Percentiles rank a stretch among this genome's conserved stretches.
phyloP scores from a whole-genome alignment of 2,329 filamentous ascomycete genomes.

The Sarocladium oryzae region DNA sequence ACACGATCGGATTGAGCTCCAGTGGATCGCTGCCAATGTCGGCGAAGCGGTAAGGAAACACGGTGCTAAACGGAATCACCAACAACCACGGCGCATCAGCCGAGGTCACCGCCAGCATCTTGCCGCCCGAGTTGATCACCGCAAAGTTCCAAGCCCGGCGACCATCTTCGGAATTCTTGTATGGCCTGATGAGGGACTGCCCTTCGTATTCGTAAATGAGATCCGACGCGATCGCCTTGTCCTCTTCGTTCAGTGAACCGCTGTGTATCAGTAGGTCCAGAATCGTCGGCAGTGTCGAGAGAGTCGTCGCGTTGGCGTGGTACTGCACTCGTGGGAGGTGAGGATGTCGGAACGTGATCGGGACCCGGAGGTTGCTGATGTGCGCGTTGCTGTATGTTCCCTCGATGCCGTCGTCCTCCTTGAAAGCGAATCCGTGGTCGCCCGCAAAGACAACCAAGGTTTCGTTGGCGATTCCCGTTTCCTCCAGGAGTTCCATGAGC shows the following conservation, averaged over 20 bases:
- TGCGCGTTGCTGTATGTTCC: constrained; percentile 37
- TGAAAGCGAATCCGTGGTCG: constrained; percentile 36
- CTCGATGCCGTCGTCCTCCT: constrained; percentile 29
- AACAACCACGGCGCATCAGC: constrained; percentile 14
- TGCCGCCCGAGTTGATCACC: constrained; percentile 37
- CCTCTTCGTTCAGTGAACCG: constrained; percentile 27
- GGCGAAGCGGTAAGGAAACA: constrained; percentile 15
- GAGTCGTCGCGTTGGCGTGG: constrained; percentile 30
- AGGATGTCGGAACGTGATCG: constrained; percentile 37
- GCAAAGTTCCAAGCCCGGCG: constrained; percentile 42
- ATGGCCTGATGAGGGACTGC: constrained; percentile 38
- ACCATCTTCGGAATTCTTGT: constrained; percentile 24
- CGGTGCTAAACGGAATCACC: constrained; percentile 16
- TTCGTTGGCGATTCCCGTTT: constrained; percentile 34
- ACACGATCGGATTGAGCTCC: constrained; percentile 11
- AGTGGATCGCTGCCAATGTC: constrained; percentile 14
- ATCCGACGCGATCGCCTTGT: constrained; percentile 27
- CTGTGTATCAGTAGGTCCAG: constrained; percentile 36
- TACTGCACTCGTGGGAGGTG: constrained; percentile 33
- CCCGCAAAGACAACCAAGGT: constrained; percentile 40
- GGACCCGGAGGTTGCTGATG: constrained; percentile 36
- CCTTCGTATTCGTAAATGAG: constrained; percentile 38
- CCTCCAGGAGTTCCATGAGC: constrained; percentile 32
- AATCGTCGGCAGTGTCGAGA: constrained; percentile 38
- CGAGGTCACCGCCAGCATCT: constrained; percentile 16